These are phyloP conservation scores for Tylopilus sp. DNA, from an alignment of 1,284 basidiomycete genomes.

Conservation along the genomic window DNA sequence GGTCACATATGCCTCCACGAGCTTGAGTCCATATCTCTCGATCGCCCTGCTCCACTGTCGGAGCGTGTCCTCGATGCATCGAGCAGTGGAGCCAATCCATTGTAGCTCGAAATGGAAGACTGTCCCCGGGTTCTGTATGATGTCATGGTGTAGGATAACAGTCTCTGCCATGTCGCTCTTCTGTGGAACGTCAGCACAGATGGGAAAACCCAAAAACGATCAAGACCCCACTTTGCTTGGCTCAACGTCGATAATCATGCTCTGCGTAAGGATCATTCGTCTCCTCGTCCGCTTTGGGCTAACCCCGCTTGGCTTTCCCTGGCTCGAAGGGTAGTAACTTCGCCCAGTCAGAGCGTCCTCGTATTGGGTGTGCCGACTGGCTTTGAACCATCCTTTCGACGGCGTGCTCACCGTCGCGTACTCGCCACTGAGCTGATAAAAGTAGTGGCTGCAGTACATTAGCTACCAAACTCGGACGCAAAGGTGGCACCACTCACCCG, in stretches of 20 bases:
- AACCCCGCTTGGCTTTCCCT: constrained; percentile 35
- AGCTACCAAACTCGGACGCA: constrained; percentile 2
- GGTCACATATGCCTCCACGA: constrained; percentile 89
- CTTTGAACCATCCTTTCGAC: constrained; percentile 58
- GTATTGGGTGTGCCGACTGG: constrained; percentile 40
- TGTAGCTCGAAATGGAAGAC: constrained; percentile 96
- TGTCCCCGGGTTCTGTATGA: constrained; percentile 86
- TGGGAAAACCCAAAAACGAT: constrained; percentile 1
- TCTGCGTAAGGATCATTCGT: constrained; percentile 78
- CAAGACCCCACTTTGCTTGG: constrained; percentile 55
- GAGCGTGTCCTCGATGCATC: constrained; percentile 90
- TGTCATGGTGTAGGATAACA: constrained; percentile 85
- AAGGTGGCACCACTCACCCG: constrained; percentile 51
- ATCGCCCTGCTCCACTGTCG: constrained; percentile 82
- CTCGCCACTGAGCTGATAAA: constrained; percentile 78
- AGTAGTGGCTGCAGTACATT: constrained; percentile 63
- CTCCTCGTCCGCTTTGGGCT: constrained; percentile 53
- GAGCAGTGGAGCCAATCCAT: constrained; percentile 95
- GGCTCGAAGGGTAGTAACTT: constrained; percentile 39
- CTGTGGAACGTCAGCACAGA: constrained; percentile 35
- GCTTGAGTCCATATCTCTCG: constrained; percentile 86
- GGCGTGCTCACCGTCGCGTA: constrained; percentile 68
- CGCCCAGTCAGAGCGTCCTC: constrained; percentile 38
- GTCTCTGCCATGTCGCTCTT: constrained; percentile 85
- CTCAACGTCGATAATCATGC: constrained; percentile 85